phyloP scores from a whole-genome alignment of 495 filamentous ascomycete genomes.

The Penicillium salamii region DNA sequence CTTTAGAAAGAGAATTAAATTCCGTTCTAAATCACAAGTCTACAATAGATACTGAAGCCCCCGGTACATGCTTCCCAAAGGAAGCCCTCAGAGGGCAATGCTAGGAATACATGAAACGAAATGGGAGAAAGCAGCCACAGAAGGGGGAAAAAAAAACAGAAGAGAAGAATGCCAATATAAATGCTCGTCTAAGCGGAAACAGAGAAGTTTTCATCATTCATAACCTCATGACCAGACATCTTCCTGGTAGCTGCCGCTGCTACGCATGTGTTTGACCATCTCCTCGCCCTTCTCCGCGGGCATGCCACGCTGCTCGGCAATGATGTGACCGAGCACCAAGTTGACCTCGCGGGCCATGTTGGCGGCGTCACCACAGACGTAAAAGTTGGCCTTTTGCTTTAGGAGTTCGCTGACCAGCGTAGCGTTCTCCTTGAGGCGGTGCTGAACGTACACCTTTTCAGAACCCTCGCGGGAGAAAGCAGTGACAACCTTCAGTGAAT shows the following conservation, averaged over 20 bases:
- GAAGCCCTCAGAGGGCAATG: conserved; percentile 10
- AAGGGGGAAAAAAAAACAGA: conserved; percentile 3
- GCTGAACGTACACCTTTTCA: conserved; percentile 96
- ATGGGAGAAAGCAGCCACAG: conserved; percentile 1
- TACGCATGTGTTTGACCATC: conserved; percentile 92
- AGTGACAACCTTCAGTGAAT: conserved; percentile 80
- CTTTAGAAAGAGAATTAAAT: conserved; percentile 4
- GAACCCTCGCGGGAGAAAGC: conserved; percentile 83
- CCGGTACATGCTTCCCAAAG: neutral
- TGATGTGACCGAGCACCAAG: conserved; percentile 75
- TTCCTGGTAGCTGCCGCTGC: conserved; percentile 94
- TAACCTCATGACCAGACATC: conserved; percentile 80
- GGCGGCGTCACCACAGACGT: conserved; percentile 96
- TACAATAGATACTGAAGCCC: neutral
- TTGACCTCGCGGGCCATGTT: conserved; percentile 99
- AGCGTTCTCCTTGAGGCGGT: conserved; percentile 79
- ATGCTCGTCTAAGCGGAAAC: conserved; percentile 32
- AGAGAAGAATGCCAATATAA: conserved; percentile 28
- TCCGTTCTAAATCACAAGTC: conserved; percentile 13
- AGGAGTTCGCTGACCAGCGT: conserved; percentile 85
- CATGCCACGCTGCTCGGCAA: conserved; percentile 76
- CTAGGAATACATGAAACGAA: conserved; percentile 30
- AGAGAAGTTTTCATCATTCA: conserved; percentile 18
- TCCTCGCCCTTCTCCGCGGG: conserved; percentile 86
- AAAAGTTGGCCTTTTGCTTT: conserved; percentile 88